Base-by-base conservation (phyloP, 2,329 filamentous ascomycete species). In the Penicillium sp. region DNA sequence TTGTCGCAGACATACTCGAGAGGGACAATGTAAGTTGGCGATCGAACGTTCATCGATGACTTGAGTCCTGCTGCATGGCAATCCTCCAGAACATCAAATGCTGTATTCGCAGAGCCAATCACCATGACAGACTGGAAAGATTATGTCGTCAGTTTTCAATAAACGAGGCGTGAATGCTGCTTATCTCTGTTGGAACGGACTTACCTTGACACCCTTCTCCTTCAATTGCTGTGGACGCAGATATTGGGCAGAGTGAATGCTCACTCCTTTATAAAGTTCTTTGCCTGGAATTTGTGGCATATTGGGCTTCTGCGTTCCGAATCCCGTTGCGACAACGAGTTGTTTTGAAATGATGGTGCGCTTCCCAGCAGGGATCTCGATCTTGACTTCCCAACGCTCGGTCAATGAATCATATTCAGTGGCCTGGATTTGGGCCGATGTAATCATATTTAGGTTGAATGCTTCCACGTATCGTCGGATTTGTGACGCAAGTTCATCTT, bases 31-130 rank as follows among this genome's bases (percentile, higher is more conserved):
- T 67, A 63, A 8, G 79, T 81, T 3, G 68, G 71, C 21, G 67
- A 72, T 29, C 78, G 73, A 53, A 79, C 77, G 0, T 79, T 66
- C 61, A 81, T 78, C 24, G 77, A 80, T 14, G 75, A 67, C 21
- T 73, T 63, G n/a, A 75, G 63, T 2, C 73, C 72, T 2, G 74
- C 72, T 28, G 73, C 65, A 47, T 73, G 71, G 66, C 78, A 79
- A 61, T 80, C 77, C 57, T 78, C 72, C 1, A 77, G 74, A 8
- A 81, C 73, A 51, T 81, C 78, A 60, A 81, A 78, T 0, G 63
- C 69, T 0, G 78, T 79, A 56, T 81, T 81, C 48, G 75, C 79
- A 18, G 75, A 75, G 31, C 78, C 78, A 11, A 81, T 66, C 0
- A 81, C 71, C 5, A 80, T 60, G 3, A 72, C 78, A 8, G 70